phyloP scores from a whole-genome alignment of 345 rosid species.

The Anacardium occidentale region DNA sequence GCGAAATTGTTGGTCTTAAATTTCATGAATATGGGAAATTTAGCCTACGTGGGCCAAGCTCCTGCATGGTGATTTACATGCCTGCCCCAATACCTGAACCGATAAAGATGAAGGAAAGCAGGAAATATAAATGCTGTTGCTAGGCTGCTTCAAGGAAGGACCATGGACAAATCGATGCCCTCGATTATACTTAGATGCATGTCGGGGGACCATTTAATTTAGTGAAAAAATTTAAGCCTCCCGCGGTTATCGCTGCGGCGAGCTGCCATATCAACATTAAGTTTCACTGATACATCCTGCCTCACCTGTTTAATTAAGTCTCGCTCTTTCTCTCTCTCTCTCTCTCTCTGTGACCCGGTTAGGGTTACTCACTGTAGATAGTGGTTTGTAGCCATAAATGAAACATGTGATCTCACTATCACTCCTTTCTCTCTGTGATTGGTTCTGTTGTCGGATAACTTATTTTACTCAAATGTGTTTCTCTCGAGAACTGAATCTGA shows the following conservation, averaged over 20 bases:
- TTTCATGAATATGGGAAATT: neutral
- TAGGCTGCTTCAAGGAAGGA: neutral
- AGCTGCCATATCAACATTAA: neutral
- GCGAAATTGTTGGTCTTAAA: neutral
- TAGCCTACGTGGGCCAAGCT: neutral
- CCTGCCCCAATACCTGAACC: neutral
- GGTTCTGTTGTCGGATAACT: no score
- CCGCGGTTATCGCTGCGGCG: constrained; percentile 26
- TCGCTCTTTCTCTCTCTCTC: no score
- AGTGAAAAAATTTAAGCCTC: constrained; percentile 4
- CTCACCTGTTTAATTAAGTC: neutral
- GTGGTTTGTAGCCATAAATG: no score
- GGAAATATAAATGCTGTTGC: neutral
- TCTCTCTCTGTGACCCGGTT: neutral
- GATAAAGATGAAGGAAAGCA: neutral
- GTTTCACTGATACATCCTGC: neutral
- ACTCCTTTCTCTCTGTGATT: neutral
- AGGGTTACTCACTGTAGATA: no score
- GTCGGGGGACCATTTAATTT: neutral
- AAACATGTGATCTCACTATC: constrained; percentile 10
- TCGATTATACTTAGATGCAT: neutral
- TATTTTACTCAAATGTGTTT: no score
- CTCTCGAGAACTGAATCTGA: no score
- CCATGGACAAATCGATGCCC: neutral
- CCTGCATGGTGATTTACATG: neutral